Percentiles rank a stretch among this genome's conserved stretches.
These are phyloP conservation scores for Backusella morwellensis DNA, from an alignment of 192 early-diverging fungal species.

Conservation along the genomic window DNA sequence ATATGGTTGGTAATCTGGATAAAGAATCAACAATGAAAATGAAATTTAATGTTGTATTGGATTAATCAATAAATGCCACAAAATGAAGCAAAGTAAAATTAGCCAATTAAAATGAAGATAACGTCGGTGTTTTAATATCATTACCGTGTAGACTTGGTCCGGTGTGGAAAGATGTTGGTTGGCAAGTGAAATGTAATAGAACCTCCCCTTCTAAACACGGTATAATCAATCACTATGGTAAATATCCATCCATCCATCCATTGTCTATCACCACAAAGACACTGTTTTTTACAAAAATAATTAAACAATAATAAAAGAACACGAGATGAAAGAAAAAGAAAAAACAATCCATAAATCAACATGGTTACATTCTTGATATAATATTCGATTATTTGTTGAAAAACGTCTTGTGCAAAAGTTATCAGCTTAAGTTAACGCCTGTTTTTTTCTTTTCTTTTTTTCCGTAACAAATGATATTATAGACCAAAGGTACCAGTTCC, in stretches of 20 bases:
- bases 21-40: conserved; percentile 9
- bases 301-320: neutral
- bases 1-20: neutral
- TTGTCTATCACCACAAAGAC: neutral
- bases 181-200: neutral
- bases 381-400: neutral
- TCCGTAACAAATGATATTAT: neutral
- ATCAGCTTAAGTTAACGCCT: neutral
- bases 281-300: neutral
- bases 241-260: conserved; percentile 5
- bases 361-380: neutral
- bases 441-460: neutral
- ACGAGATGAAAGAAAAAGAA: neutral
- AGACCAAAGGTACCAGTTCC: conserved; percentile 98
- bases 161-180: neutral
- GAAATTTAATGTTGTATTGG: conserved; percentile 29
- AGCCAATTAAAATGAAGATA: neutral
- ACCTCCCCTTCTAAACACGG: neutral
- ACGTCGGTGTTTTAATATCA: neutral
- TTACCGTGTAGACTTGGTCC: neutral
- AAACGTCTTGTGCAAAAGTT: neutral
- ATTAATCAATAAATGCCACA: neutral
- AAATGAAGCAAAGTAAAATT: neutral
- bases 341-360: neutral
- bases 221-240: conserved; percentile 6